Base-by-base conservation (phyloP, 2,329 filamentous ascomycete species). In the Sarocladium oryzae region DNA sequence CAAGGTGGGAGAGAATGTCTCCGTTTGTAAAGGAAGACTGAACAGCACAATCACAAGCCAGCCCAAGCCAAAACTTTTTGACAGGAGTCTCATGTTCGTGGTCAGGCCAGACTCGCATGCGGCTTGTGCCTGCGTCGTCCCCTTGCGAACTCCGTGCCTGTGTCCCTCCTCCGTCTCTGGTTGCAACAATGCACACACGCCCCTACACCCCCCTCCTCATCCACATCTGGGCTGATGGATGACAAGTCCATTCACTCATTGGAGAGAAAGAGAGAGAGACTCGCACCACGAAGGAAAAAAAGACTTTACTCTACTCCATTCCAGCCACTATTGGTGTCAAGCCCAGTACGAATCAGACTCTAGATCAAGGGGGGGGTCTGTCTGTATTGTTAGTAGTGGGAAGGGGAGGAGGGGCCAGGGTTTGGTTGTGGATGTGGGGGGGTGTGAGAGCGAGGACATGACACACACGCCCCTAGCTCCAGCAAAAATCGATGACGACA, bases 401-500 rank as follows among this genome's bases (percentile, higher is more conserved):
- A 13, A 30, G 28, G 28, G 28, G 28, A 30, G 28, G 28, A 13
- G 28, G 28, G 7, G 28, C n/a, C n/a, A n/a, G n/a, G n/a, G n/a
- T n/a, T 21, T 5, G 16, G 7, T 40, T 8, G 40, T 15, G 21
- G 21, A 8, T 43, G 23, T 11, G 40, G 20, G 5, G 21, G 40
- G 40, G 37, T 20, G 37, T 40, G 37, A 6, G 40, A 15, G 21
- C 9, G 15, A 7, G 9, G 18, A n/a, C n/a, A n/a, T n/a, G n/a
- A n/a, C 21, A 30, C 8, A 45, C 43, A 48, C 43, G 10, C 43
- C 43, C 43, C 43, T 48, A 48, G 43, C 43, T 48, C 43, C 24
- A 26, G 24, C 24, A 10, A 33, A 13, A 49, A 37, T 53, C 35
- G 40, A 54, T 54, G 52, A 54, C 52, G 43, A 33, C 50, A 54